Evolutionary conservation across 1,284 basidiomycete species (phyloP).

Genomic region (Ganoderma lingzhi): DNA sequence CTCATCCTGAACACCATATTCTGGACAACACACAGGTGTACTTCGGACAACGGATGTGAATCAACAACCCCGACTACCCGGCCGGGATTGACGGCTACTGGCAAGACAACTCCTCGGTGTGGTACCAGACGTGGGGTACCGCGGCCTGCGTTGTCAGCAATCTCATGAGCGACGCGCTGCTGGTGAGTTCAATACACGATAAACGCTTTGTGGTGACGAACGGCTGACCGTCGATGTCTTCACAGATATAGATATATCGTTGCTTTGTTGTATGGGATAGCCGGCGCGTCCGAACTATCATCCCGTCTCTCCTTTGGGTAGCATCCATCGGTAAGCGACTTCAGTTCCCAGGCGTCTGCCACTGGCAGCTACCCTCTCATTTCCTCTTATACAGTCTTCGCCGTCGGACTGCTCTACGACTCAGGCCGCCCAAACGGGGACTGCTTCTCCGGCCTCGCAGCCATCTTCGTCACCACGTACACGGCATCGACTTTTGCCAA

Average conservation of each 20-base stretch:
- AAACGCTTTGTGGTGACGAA: too few species aligned
- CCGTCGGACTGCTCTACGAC: constrained; percentile 28
- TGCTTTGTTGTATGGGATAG: constrained; percentile 34
- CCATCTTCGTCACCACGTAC: constrained; percentile 29
- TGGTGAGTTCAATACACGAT: constrained; percentile 21
- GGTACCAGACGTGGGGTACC: constrained; percentile 34
- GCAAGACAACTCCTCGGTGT: constrained; percentile 22
- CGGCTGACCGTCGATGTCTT: too few species aligned
- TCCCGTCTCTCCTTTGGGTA: constrained; percentile 30
- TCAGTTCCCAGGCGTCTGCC: too few species aligned
- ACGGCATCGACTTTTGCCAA: constrained; percentile 28
- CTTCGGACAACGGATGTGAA: constrained; percentile 35
- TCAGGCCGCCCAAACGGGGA: constrained; percentile 31
- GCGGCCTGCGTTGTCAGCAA: constrained; percentile 29
- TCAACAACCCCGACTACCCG: constrained; percentile 28
- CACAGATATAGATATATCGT: constrained; percentile 27
- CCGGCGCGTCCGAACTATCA: constrained; percentile 16
- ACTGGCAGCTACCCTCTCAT: background rate
- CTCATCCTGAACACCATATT: constrained; percentile 29
- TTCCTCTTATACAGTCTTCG: constrained; percentile 20
- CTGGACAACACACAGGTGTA: constrained; percentile 26
- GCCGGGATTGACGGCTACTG: constrained; percentile 28
- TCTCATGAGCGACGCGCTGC: constrained; percentile 33
- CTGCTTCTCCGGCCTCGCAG: constrained; percentile 32
- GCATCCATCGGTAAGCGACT: constrained; percentile 24